Conservation (phyloP, 73 alveolate genomes). For the Tetrahymena malaccensis region DNA sequence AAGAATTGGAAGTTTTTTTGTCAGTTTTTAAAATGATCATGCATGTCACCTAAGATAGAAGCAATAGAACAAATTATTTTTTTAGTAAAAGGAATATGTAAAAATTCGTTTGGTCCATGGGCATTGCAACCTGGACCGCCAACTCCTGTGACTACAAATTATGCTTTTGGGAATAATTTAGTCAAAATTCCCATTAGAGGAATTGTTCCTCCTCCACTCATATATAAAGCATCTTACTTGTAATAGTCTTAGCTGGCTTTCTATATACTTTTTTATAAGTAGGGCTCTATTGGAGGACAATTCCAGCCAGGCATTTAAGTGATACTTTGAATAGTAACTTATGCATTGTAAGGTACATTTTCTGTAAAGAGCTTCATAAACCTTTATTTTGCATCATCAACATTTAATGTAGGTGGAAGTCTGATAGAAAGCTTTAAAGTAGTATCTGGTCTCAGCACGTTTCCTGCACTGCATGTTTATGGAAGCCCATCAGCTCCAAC, state of each 20-base stretch:
- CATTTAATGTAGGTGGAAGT: constrained; percentile 81
- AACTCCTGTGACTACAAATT: constrained; percentile 79
- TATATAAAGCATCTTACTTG: neutral
- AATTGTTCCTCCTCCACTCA: constrained; percentile 51
- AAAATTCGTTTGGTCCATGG: constrained; percentile 85
- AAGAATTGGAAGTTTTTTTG: too few relatives aligned
- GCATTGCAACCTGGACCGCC: constrained; percentile 85
- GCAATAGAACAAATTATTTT: constrained; percentile 48
- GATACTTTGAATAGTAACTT: neutral
- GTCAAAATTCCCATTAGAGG: constrained; percentile 31
- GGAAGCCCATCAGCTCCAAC: constrained; percentile 89
- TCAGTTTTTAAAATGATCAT: neutral
- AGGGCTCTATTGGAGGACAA: neutral
- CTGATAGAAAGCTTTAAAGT: constrained; percentile 71
- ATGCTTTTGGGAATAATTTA: constrained; percentile 62
- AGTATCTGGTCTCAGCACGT: constrained; percentile 78
- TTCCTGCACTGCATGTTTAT: constrained; percentile 70
- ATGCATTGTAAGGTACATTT: constrained; percentile 77
- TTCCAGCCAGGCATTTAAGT: neutral
- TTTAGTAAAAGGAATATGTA: constrained; percentile 62
- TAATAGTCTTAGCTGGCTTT: constrained; percentile 11
- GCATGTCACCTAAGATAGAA: neutral
- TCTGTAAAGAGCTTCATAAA: constrained; percentile 52
- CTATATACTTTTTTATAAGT: neutral
- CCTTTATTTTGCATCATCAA: constrained; percentile 61